Base-by-base conservation (phyloP, 768 basidiomycete genomes). In the Calocera viscosa region DNA sequence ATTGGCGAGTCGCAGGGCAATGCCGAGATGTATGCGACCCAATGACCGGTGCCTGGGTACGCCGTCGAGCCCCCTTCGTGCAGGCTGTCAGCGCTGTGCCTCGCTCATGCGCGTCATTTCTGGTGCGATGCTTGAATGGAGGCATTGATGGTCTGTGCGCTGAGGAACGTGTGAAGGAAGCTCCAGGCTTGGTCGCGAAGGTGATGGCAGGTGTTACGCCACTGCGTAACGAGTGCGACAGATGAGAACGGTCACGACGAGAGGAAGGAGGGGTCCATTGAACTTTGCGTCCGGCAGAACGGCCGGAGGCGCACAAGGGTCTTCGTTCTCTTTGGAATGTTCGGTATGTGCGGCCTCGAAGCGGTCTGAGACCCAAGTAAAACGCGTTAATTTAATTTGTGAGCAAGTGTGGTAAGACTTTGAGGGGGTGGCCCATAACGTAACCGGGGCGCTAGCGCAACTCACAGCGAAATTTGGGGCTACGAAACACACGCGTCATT, bases 251-350 rank as follows among this genome's bases (percentile, higher is more conserved):
- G 53, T 7, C 30, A 60, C 7, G 53, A 12, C 53, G 24, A 17
- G 16, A 17, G 43, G 24, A 19, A 17, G 30, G 30, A 28, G 26
- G 26, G 30, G 43, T 47, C 24, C 53, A 60, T 60, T 60, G 53
- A 60, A 60, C 53, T 60, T 60, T 60, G 53, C 53, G 30, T 32
- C 30, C 53, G 53, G 53, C 53, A 60, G 24, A 60, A 11, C 53
- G 53, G 43, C 53, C 53, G 53, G 53, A 60, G 53, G 14, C 53
- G 11, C 22, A 60, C 53, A 60, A 60, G 53, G 53, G 53, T 60
- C 53, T 60, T 60, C 30, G 24, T 60, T 60, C 53, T 60, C 26
- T 60, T 26, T 60, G 53, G 53, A 60, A 60, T 60, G 24, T 60
- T 60, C 30, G 53, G 53, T 5, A 60, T 60, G 24, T 60, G 53